Base-by-base conservation (phyloP, 1,284 basidiomycete species). In the Puccinia hordei region DNA sequence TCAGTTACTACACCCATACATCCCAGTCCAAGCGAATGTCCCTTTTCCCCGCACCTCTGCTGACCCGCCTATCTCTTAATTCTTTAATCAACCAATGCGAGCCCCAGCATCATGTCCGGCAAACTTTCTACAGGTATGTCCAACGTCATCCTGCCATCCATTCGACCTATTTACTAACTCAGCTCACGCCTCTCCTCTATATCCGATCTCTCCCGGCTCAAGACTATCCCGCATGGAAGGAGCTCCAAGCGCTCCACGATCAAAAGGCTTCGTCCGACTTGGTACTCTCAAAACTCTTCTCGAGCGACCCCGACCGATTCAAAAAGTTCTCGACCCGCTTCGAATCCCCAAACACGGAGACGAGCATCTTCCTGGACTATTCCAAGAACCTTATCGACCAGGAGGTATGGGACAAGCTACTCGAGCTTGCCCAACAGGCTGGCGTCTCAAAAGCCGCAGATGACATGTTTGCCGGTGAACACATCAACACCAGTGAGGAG, bases 401-500 rank as follows among this genome's bases (percentile, higher is more conserved):
- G 84, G 90, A 93, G 82, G 90, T 98, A 86, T 89, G 86, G 72
- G 81, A 82, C 46, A 83, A 90, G 22, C 90, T 98, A 77, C 89
- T 98, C 83, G 87, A 89, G 41, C 91, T 98, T 81, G 93, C 91
- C 33, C 89, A 90, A 82, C 94, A 98, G 87, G 94, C 95, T 41
- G 87, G 90, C 80, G 90, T 99, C 82, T 93, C 97, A 89, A 86
- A 89, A 73, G 91, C 90, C 86, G 90, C 95, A 76, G 93, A 98
- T 86, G 91, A 91, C 86, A 97, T 98, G 95, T 98, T 95, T 85
- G 87, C 90, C 0, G 96, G 97, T 79, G 90, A 94, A 86, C 96
- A 98, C 87, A 98, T 99, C 89, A 98, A 99, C 89, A 95, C 94
- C 24, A 96, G 94, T 33, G 96, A 99, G 87, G 95, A 92, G 85